Evolutionary conservation across 495 filamentous ascomycete genomes (phyloP).

Genomic region (Aspergillus funiculosus): DNA sequence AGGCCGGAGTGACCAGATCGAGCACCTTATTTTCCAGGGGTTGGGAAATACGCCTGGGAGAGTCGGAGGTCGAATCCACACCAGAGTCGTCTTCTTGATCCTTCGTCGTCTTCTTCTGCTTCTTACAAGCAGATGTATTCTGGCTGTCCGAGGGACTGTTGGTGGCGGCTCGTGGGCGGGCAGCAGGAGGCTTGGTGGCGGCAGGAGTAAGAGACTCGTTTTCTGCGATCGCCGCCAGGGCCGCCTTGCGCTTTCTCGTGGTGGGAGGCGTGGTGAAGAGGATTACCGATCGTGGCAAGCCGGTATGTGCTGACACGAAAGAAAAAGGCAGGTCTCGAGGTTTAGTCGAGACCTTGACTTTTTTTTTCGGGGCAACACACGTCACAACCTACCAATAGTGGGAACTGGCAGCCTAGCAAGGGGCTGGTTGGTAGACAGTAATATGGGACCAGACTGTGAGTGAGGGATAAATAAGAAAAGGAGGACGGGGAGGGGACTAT

Average conservation of each 20-base stretch:
- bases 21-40: slow-evolving; percentile 16
- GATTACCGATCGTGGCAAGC: slow-evolving; percentile 9
- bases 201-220: slow-evolving; percentile 30
- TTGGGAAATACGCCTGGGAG: slow-evolving; percentile 11
- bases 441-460: neutral
- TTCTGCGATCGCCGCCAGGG: slow-evolving; percentile 63
- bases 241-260: slow-evolving; percentile 88
- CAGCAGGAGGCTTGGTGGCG: slow-evolving; percentile 33
- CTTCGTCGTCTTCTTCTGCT: slow-evolving; percentile 10
- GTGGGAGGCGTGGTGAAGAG: slow-evolving; percentile 58
- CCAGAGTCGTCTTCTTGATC: slow-evolving; percentile 3
- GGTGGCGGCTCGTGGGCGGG: slow-evolving; percentile 30
- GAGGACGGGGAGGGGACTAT: neutral
- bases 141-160: slow-evolving; percentile 6
- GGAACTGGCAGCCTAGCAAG: slow-evolving; percentile 1
- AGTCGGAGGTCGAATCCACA: slow-evolving; percentile 4
- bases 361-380: slow-evolving; percentile 24
- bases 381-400: slow-evolving; percentile 20
- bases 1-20: slow-evolving; percentile 42
- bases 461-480: neutral
- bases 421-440: too few species aligned
- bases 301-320: slow-evolving; percentile 18
- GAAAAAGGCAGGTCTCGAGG: slow-evolving; percentile 18
- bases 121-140: slow-evolving; percentile 14
- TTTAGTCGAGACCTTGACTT: slow-evolving; percentile 20